Conservation (phyloP, 202 grass and related monocot genomes). For the Panicum virgatum region DNA sequence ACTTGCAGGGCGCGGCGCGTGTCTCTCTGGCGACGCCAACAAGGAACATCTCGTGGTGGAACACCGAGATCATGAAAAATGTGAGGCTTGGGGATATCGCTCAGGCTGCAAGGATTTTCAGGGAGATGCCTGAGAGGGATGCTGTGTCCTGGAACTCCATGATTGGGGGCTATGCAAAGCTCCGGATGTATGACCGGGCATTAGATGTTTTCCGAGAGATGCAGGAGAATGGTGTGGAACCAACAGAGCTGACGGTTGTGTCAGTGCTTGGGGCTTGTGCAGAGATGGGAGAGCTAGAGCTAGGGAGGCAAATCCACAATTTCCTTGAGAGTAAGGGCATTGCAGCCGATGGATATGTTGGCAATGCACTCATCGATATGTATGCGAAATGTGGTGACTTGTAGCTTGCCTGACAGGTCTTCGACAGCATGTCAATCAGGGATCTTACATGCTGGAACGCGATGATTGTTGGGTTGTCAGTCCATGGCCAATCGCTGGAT, state of each 20-base stretch:
- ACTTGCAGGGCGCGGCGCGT: conserved; percentile 21
- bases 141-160: conserved; percentile 67
- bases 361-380: conserved; percentile 72
- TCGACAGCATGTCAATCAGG: conserved; percentile 53
- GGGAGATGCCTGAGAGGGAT: conserved; percentile 59
- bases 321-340: conserved; percentile 50
- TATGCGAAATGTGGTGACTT: conserved; percentile 71
- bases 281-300: conserved; percentile 37
- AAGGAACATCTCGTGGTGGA: conserved; percentile 67
- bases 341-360: conserved; percentile 61
- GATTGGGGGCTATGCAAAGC: conserved; percentile 53
- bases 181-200: conserved; percentile 34
- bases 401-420: conserved; percentile 53
- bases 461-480: conserved; percentile 68
- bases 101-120: conserved; percentile 45
- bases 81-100: conserved; percentile 41
- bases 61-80: conserved; percentile 50
- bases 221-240: conserved; percentile 45
- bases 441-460: conserved; percentile 69
- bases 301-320: conserved; percentile 50
- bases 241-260: conserved; percentile 57
- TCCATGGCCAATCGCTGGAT: conserved; percentile 57
- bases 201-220: conserved; percentile 59
- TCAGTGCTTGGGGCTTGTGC: conserved; percentile 59
- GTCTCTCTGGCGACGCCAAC: conserved; percentile 37